Percentiles rank a stretch among this genome's conserved stretches.
Conservation (phyloP, 257 asterid species). For the Scutellaria barbata region DNA sequence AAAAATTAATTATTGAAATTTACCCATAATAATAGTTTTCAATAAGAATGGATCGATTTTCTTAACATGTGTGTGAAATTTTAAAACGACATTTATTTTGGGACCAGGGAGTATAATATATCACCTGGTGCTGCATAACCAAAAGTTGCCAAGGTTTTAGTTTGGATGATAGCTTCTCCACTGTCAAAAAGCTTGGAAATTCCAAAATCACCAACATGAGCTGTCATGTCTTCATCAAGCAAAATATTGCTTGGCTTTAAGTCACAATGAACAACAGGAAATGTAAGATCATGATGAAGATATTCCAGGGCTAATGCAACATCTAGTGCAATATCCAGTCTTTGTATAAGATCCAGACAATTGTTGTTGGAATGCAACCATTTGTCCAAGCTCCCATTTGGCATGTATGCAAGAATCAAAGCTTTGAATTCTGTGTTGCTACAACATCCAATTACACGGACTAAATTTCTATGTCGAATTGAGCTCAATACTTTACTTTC, state of each 20-base stretch:
- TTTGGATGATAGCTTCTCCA: not conserved
- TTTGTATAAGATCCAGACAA: not conserved
- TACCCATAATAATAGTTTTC: no score
- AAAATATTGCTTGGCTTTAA: conserved; percentile 27
- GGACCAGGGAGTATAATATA: no score
- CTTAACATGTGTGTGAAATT: no score
- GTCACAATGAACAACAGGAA: conserved; percentile 23
- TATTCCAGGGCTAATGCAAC: conserved; percentile 30
- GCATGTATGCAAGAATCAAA: not conserved
- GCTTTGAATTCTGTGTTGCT: conserved; percentile 17
- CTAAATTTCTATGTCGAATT: conserved; percentile 26
- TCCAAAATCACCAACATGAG: conserved; percentile 27
- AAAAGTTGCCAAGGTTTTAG: conserved; percentile 10
- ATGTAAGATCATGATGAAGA: conserved; percentile 27
- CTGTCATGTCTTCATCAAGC: conserved; percentile 23
- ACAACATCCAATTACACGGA: conserved; percentile 27
- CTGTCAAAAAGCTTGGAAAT: not conserved
- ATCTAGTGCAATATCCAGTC: conserved; percentile 21
- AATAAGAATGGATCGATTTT: no score
- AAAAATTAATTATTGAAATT: no score
- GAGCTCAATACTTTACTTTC: conserved; percentile 16
- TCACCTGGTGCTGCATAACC: conserved; percentile 15
- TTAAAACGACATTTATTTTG: no score
- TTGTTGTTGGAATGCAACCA: not conserved
- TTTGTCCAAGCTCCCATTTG: not conserved